Conservation (phyloP, 2,329 filamentous ascomycete genomes). For the Penicillium sp. region DNA sequence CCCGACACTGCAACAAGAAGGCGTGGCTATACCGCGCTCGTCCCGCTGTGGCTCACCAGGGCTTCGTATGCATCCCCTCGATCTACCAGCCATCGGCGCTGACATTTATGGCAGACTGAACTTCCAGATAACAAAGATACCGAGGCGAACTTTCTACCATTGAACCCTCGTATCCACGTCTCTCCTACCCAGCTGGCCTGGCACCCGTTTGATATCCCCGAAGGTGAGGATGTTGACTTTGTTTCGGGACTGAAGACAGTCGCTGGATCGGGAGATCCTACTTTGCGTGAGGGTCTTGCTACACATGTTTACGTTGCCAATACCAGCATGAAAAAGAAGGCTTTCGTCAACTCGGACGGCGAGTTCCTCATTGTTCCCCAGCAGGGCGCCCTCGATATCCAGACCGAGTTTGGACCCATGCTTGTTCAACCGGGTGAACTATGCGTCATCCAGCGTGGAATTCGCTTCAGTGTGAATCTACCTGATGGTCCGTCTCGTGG, state of each 20-base stretch:
- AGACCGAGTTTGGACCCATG: conserved; percentile 66
- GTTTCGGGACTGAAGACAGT: conserved; percentile 56
- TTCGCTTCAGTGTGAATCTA: conserved; percentile 62
- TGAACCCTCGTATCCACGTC: conserved; percentile 58
- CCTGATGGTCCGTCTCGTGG: conserved; percentile 63
- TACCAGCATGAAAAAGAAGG: conserved; percentile 57
- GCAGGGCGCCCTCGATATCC: conserved; percentile 65
- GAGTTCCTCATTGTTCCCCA: conserved; percentile 67
- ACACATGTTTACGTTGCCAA: conserved; percentile 59
- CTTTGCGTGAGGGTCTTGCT: conserved; percentile 57
- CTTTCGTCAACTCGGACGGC: conserved; percentile 65
- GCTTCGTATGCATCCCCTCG: conserved; percentile 42
- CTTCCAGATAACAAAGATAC: conserved; percentile 44
- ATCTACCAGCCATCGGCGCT: background rate
- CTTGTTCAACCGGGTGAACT: conserved; percentile 70
- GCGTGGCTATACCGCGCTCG: conserved; percentile 61
- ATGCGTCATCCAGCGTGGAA: conserved; percentile 65
- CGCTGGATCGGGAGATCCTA: conserved; percentile 58
- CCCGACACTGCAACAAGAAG: conserved; percentile 58
- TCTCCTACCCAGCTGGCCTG: conserved; percentile 58
- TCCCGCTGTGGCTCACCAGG: conserved; percentile 57
- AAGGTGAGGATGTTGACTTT: conserved; percentile 54
- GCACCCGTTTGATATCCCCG: conserved; percentile 58
- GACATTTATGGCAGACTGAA: conserved; percentile 40
- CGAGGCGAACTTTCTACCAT: conserved; percentile 35